Evolutionary conservation across 1,284 basidiomycete species (phyloP).

Genomic region (Phellopilus nigrolimitatus): DNA sequence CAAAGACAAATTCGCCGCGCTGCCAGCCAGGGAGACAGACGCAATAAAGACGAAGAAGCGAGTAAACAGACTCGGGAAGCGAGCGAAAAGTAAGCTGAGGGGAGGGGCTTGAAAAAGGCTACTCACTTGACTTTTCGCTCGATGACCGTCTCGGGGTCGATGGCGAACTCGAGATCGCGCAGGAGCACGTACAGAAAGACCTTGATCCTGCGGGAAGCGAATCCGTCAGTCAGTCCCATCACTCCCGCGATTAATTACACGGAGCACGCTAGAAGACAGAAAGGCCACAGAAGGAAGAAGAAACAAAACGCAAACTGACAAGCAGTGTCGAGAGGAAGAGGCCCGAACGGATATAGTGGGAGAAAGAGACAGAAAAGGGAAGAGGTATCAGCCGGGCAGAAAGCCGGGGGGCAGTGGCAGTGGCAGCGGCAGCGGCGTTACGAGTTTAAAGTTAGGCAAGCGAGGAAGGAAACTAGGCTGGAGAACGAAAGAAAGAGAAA

Average conservation of each 20-base stretch:
- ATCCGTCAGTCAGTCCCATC: constrained; percentile 7
- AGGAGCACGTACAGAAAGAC: constrained; percentile 54
- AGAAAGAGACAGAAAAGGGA: neutral
- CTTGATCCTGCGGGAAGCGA: constrained; percentile 47
- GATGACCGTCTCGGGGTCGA: constrained; percentile 48
- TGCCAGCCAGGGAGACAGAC: constrained; percentile 12
- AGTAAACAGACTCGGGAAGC: neutral
- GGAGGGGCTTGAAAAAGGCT: too few relatives aligned
- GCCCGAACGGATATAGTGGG: neutral
- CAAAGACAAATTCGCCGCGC: constrained; percentile 12
- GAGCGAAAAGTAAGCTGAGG: constrained; percentile 7
- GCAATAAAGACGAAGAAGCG: constrained; percentile 18
- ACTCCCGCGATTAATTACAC: neutral
- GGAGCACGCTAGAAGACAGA: neutral
- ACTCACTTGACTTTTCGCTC: constrained; percentile 64
- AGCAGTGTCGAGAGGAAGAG: constrained; percentile 8
- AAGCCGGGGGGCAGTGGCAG: too few relatives aligned
- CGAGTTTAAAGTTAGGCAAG: neutral
- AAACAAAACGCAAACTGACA: constrained; percentile 6
- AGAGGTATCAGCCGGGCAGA: too few relatives aligned
- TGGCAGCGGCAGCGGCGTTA: neutral
- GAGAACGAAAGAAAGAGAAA: neutral
- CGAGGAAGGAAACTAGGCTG: neutral
- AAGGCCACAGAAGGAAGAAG: constrained; percentile 3
- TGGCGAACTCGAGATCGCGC: constrained; percentile 50